A percentile compares a stretch with the other conserved stretches of the same genome.
Evolutionary conservation across 768 basidiomycete genomes (phyloP).

Genomic region (Pholiota conissans): DNA sequence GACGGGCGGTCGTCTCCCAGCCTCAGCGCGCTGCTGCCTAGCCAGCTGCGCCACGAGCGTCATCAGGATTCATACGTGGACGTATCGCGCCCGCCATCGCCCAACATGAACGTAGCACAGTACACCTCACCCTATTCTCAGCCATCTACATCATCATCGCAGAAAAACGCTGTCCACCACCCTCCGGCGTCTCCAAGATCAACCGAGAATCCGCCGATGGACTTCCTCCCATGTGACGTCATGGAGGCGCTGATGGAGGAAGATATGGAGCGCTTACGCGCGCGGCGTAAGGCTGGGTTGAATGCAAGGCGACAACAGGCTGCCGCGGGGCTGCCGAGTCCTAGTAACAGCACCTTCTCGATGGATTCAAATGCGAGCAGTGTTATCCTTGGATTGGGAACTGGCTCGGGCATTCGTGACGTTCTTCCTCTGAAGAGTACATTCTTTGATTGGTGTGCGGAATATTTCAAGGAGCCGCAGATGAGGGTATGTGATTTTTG

Average conservation of each 20-base stretch:
- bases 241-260: slow-evolving; percentile 91
- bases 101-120: slow-evolving; percentile 74
- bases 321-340: slow-evolving; percentile 53
- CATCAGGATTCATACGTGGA: slow-evolving; percentile 31
- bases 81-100: slow-evolving; percentile 72
- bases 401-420: slow-evolving; percentile 79
- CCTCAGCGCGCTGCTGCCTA: slow-evolving; percentile 16
- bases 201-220: slow-evolving; percentile 38
- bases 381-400: slow-evolving; percentile 75
- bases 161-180: slow-evolving; percentile 26
- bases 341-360: slow-evolving; percentile 76
- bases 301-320: slow-evolving; percentile 39
- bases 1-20: slow-evolving; percentile 44
- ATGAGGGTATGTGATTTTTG: slow-evolving; percentile 76
- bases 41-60: slow-evolving; percentile 16
- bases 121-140: slow-evolving; percentile 77
- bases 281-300: slow-evolving; percentile 52
- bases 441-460: slow-evolving; percentile 95
- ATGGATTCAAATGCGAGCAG: slow-evolving; percentile 68
- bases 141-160: slow-evolving; percentile 28
- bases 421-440: slow-evolving; percentile 86
- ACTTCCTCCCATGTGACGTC: slow-evolving; percentile 74
- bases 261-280: slow-evolving; percentile 88
- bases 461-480: slow-evolving; percentile 98
- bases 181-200: slow-evolving; percentile 31